phyloP scores from a whole-genome alignment of 2,329 filamentous ascomycete genomes.

The Diplocarpon rosae region DNA sequence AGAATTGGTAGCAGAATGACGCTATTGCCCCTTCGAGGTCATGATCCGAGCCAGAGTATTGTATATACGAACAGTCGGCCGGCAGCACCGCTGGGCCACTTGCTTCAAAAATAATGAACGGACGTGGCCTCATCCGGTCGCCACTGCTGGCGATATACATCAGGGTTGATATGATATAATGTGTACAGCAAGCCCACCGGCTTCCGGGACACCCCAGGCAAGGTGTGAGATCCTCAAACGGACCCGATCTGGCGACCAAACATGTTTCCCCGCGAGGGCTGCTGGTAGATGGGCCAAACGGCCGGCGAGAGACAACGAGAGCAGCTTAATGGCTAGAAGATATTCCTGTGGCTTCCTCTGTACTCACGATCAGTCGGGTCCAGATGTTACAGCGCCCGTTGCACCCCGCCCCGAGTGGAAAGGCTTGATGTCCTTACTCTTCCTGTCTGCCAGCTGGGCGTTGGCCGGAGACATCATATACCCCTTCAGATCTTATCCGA shows the following conservation, averaged over 20 bases:
- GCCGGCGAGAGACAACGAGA: not conserved
- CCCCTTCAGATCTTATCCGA: slow-evolving; percentile 9
- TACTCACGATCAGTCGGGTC: slow-evolving; percentile 15
- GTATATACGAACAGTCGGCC: too few relatives aligned
- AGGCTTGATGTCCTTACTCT: slow-evolving; percentile 2
- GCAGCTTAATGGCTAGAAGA: slow-evolving; percentile 9
- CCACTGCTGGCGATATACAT: slow-evolving; percentile 11
- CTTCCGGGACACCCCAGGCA: slow-evolving; percentile 19
- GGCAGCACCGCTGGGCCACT: too few relatives aligned
- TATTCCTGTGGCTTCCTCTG: slow-evolving; percentile 15
- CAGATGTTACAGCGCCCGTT: slow-evolving; percentile 9
- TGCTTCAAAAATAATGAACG: too few relatives aligned
- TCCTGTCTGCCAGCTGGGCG: slow-evolving; percentile 1
- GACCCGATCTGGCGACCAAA: slow-evolving; percentile 24
- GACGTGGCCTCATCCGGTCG: not conserved
- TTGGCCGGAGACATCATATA: slow-evolving; percentile 18
- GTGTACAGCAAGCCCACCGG: slow-evolving; percentile 18
- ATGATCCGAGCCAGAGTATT: not conserved
- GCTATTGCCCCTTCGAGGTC: not conserved
- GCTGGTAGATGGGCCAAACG: slow-evolving; percentile 8
- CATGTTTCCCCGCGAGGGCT: slow-evolving; percentile 15
- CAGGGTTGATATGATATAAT: slow-evolving; percentile 23
- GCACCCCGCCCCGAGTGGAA: slow-evolving; percentile 9
- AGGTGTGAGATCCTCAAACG: slow-evolving; percentile 26
- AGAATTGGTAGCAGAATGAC: not conserved